phyloP scores from a whole-genome alignment of 2,329 filamentous ascomycete genomes.

The Aphanoascus verrucosus region DNA sequence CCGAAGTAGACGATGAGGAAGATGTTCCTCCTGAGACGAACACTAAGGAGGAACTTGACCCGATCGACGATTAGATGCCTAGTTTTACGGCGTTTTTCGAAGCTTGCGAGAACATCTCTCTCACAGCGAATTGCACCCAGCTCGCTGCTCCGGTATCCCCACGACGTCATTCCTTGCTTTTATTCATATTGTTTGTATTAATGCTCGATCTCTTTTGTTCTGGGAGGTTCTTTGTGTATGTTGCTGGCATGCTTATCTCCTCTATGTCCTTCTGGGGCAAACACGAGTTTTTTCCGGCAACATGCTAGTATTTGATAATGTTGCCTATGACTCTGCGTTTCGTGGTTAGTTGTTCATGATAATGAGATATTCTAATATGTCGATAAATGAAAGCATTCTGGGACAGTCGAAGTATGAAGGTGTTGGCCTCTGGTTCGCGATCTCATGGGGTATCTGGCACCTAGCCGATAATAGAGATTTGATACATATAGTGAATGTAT shows the following conservation, averaged over 20 bases:
- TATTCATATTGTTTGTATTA: slow-evolving; percentile 7
- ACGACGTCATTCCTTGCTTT: not conserved
- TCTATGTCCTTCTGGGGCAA: not conserved
- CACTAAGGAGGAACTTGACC: slow-evolving; percentile 30
- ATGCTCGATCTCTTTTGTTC: not conserved
- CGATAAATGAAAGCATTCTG: too few relatives aligned
- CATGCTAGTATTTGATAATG: not conserved
- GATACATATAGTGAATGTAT: too few relatives aligned
- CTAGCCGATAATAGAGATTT: too few relatives aligned
- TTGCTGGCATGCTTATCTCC: not conserved
- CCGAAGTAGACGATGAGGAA: slow-evolving; percentile 21
- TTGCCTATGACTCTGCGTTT: not conserved
- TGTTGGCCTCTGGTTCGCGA: too few relatives aligned
- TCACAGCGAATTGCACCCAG: too few relatives aligned
- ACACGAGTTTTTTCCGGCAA: not conserved
- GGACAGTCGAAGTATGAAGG: too few relatives aligned
- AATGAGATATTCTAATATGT: too few relatives aligned
- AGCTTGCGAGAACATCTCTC: not conserved
- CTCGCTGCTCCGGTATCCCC: too few relatives aligned
- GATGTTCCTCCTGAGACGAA: slow-evolving; percentile 23
- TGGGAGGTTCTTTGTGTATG: slow-evolving; percentile 6
- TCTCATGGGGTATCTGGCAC: too few relatives aligned
- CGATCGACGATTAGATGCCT: slow-evolving; percentile 5
- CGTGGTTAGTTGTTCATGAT: too few relatives aligned
- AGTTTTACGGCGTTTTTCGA: too few relatives aligned